Evolutionary conservation across 2,329 filamentous ascomycete species (phyloP).

Genomic region (Phoma sp.): DNA sequence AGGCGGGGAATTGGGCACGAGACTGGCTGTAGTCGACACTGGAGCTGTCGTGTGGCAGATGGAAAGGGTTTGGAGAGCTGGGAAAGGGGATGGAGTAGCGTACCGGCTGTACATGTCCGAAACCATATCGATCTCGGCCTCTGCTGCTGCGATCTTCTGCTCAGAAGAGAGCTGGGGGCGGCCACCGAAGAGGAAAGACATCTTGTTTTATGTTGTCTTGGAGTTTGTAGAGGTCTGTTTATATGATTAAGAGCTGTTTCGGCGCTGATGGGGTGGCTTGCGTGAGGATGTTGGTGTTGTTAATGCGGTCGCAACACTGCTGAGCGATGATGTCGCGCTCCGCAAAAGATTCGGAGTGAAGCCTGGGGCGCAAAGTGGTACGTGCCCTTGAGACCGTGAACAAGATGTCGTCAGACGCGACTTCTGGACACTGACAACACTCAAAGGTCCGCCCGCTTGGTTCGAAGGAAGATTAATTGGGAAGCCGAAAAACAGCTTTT

Average conservation of each 20-base stretch:
- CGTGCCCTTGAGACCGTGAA: not conserved
- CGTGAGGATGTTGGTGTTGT: slow-evolving; percentile 4
- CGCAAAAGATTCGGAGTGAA: slow-evolving; percentile 11
- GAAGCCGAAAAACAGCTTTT: no score
- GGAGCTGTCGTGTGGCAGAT: no score
- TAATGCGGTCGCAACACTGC: not conserved
- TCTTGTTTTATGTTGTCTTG: slow-evolving; percentile 16
- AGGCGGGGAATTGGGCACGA: not conserved
- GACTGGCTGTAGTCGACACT: no score
- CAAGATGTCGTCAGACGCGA: no score
- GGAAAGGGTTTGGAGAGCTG: no score
- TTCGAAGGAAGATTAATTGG: no score
- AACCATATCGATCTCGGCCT: slow-evolving; percentile 97
- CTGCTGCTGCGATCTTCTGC: slow-evolving; percentile 95
- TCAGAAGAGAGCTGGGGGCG: slow-evolving; percentile 88
- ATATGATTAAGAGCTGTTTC: not conserved
- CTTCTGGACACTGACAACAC: not conserved
- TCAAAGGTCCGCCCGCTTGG: no score
- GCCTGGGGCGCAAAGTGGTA: not conserved
- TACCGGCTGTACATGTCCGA: slow-evolving; percentile 99
- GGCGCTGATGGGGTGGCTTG: not conserved
- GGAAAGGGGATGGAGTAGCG: not conserved
- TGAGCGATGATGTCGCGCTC: slow-evolving; percentile 18
- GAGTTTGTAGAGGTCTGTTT: not conserved
- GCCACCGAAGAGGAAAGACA: slow-evolving; percentile 59